phyloP scores from a whole-genome alignment of 2,329 filamentous ascomycete genomes.

The Epichloe gansuensis region DNA sequence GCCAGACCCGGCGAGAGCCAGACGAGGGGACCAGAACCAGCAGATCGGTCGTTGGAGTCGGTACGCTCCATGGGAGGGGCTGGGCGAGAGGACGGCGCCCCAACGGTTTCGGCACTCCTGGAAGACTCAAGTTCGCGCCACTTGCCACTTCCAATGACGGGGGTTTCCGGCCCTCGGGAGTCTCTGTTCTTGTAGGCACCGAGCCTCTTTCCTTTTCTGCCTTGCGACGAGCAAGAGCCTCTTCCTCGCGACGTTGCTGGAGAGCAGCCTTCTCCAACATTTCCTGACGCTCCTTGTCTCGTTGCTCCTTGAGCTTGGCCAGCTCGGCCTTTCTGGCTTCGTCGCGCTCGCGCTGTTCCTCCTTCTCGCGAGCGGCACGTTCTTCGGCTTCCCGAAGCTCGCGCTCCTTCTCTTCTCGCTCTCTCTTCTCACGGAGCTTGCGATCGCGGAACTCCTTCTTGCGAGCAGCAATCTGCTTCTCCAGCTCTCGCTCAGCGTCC shows the following conservation, averaged over 20 bases:
- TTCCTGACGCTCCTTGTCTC: constrained; percentile 58
- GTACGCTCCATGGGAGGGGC: constrained; percentile 28
- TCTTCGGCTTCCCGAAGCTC: constrained; percentile 75
- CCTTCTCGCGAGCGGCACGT: constrained; percentile 65
- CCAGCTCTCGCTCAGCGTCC: constrained; percentile 82
- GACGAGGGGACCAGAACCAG: constrained; percentile 39
- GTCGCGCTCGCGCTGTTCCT: constrained; percentile 68
- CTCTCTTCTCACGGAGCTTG: constrained; percentile 69
- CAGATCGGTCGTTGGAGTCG: constrained; percentile 34
- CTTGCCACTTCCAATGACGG: constrained; percentile 25
- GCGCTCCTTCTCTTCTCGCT: constrained; percentile 74
- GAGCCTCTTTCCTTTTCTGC: constrained; percentile 46
- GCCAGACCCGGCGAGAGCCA: constrained; percentile 47
- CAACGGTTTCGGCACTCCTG: constrained; percentile 17
- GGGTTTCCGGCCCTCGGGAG: constrained; percentile 21
- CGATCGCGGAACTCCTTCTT: constrained; percentile 81
- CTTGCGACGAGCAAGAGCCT: constrained; percentile 65
- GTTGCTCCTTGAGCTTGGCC: constrained; percentile 53
- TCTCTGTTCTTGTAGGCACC: constrained; percentile 12
- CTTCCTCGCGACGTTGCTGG: constrained; percentile 77
- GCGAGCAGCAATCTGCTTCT: constrained; percentile 79
- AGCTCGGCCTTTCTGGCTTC: constrained; percentile 67
- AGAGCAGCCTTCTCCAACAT: constrained; percentile 48
- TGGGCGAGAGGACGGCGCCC: constrained; percentile 16
- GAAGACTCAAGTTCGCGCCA: constrained; percentile 31